Evolutionary conservation across 345 rosid genomes (phyloP), one percentile per base, ranked within the genome.

Genomic region (Brassica incana): DNA sequence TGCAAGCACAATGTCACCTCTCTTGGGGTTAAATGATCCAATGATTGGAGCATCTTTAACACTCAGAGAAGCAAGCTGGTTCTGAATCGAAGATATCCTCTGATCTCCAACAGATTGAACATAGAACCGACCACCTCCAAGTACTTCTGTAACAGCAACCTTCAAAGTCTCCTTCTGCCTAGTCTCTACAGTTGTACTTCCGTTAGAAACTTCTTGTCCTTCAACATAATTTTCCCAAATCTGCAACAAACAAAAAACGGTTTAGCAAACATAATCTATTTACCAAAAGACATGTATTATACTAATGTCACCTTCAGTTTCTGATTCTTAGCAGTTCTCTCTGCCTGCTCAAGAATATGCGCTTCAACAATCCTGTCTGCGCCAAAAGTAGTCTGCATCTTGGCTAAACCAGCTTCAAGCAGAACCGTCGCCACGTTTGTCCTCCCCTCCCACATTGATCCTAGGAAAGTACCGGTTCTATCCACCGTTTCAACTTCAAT

Each of bases 141-240:
- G 77, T 78, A 96, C 90, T 85, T 96, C 99, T 32, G 99, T 93
- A 76, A 93, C 97, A 63, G 76, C 85, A 43, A 96, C 97, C 97
- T 93, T 87, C 20, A 90, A 77, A 66, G 88, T 85, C 86, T 96
- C 99, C 81, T 96, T 96, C 82, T 96, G 94, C 83, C 89, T 92
- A 87, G 86, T 89, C 77, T 92, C 98, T n/a, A 75, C 85, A 2
- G 85, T 83, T 15, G 88, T 65, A 71, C 52, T 74, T 14, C 93
- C 93, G 70, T 89, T 90, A 32, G 92, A 66, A n/a, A 86, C 92
- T 82, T 88, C 98, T 82, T 90, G 94, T 78, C 99, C 99, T 90
- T 96, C 98, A 63, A 96, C 98, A 84, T 87, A 93, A 36, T 90
- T 94, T 87, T 93, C 98, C 99, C 99, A 96, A 66, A 93, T 82